Evolutionary conservation across 2,329 filamentous ascomycete genomes (phyloP), one percentile per base, ranked within the genome.

Genomic region (Zymoseptoria passerinii): DNA sequence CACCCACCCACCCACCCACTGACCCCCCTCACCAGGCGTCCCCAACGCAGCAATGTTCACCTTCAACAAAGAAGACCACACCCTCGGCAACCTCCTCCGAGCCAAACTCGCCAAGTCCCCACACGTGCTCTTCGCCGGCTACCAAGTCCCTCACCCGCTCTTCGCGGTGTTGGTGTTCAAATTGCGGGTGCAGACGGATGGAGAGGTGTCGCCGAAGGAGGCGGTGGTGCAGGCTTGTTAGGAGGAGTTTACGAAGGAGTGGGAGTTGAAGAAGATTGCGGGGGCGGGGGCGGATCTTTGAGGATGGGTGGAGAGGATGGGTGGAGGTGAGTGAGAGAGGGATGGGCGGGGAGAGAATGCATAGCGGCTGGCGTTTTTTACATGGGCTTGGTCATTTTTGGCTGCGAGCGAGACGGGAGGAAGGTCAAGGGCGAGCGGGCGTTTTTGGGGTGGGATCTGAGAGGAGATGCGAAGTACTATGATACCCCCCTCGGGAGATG

Each of bases 11-110:
- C 5, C 28, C 18, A 13, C 52, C 55, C 55, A n/a, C 55, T n/a
- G n/a, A n/a, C n/a, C n/a, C n/a, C 52, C 50, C 29, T 18, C 48
- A 40, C 52, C 59, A 94, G 91, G 90, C 70, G 91, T 95, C 72
- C 90, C 92, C 20, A 95, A 96, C 73, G 91, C 89, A n/a, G 89
- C 90, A 8, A 89, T 96, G 75, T 99, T 99, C 78, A 85, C 90
- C 59, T 86, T 99, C 76, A 90, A 90, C 76, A 97, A 96, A 75
- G 94, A 99, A 74, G 94, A 99, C 70, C 73, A 61, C 71, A 76
- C 69, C 1, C 83, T 99, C 27, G 94, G 87, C 67, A 96, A 99
- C 74, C 81, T 99, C 57, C 82, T 99, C 58, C 83, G 88, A 52
- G 86, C 90, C 69, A 89, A 92, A 68, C 87, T 99, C 58, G 86